Percentiles rank a stretch among this genome's conserved stretches.
phyloP scores from a whole-genome alignment of 1,284 basidiomycete genomes.

The Ustilago loliicola region DNA sequence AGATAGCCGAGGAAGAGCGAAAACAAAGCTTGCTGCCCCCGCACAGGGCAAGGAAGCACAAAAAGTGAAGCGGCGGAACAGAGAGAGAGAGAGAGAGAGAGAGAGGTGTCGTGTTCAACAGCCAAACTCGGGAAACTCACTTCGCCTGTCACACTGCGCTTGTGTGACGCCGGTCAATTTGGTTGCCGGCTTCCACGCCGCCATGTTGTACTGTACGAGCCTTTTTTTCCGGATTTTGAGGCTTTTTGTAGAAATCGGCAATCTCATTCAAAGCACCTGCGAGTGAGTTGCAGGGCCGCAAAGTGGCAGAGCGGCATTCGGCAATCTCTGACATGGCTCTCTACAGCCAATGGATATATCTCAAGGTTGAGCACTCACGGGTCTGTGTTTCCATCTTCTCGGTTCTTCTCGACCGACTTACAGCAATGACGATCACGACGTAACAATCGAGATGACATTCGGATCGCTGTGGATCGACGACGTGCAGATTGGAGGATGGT shows the following conservation, averaged over 20 bases:
- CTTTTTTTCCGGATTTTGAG: neutral
- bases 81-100: neutral
- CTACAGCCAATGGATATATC: conserved; percentile 7
- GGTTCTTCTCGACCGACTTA: neutral
- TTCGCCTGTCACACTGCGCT: neutral
- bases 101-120: conserved; percentile 19
- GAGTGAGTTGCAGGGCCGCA: neutral
- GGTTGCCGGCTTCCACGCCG: conserved; percentile 18
- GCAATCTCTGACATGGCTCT: conserved; percentile 7
- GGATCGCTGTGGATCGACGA: neutral
- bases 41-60: conserved; percentile 38
- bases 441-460: neutral
- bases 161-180: conserved; percentile 34
- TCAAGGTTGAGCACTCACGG: neutral
- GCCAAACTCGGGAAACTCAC: conserved; percentile 21
- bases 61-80: no score
- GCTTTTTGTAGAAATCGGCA: conserved; percentile 1
- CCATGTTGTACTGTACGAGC: neutral
- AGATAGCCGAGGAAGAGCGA: conserved; percentile 36
- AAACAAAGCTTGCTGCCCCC: conserved; percentile 4
- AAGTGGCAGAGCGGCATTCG: conserved; percentile 2
- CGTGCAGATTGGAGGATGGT: no score
- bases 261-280: conserved; percentile 7
- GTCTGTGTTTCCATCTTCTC: neutral
- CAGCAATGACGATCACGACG: neutral